Evolutionary conservation across 345 rosid genomes (phyloP), one percentile per base, ranked within the genome.

Genomic region (Iberis pinnata): DNA sequence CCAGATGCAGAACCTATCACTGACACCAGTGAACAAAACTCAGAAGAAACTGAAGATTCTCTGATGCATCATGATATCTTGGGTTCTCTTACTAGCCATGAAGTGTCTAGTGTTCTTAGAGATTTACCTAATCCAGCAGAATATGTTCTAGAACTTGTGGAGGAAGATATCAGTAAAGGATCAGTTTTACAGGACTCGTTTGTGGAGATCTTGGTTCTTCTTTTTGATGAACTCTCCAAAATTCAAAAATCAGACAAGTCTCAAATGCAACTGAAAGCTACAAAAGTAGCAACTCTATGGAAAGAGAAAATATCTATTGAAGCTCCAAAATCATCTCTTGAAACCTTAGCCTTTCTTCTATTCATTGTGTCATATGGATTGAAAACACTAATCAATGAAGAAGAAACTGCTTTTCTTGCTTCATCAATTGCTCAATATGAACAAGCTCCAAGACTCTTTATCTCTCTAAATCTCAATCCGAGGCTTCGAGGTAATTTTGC

Each of bases 401-500:
- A 62, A 62, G 60, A 62, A 52, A 17, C 46, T 43, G 67, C 37
- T 5, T 43, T 43, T 6, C 53, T 62, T 43, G 67, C 67, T 62
- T 53, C 24, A 8, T 25, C 53, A 9, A 10, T 43, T 62, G 46
- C 67, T 35, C 59, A 44, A 2, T 52, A 36, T 15, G 39, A 62
- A 26, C 54, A 53, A 8, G 60, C 53, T 24, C 44, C 60, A n/a
- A 36, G 12, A 12, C 37, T 53, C 60, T 62, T 62, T 12, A 11
- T 16, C 16, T 43, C 37, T 25, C 37, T 58, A 15, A 7, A 53
- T 35, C 62, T 62, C 31, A 44, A 24, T 1, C 12, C 2, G 18
- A 9, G 13, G 29, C 51, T 52, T 29, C 43, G 14, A 52, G 32
- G 67, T 62, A 33, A 43, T 52, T 33, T 52, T 17, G n/a, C n/a